Evolutionary conservation across 805 yeast species (phyloP).

Genomic region (Barnettozyma pratensis): DNA sequence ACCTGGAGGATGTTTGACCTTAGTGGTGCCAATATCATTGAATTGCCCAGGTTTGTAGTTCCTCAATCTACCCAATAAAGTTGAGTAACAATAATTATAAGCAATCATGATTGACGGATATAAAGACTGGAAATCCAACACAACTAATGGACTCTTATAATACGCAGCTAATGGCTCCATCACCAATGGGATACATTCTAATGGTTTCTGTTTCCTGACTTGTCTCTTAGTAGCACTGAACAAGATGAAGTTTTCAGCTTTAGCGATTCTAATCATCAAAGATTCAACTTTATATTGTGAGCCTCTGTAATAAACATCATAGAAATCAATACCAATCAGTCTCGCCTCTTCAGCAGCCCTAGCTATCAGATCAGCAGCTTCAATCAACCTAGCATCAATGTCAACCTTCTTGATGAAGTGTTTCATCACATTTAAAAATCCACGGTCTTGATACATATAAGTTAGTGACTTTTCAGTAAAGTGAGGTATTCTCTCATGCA

Average conservation of each 20-base stretch:
- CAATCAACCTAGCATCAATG: slow-evolving; percentile 34
- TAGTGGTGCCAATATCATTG: slow-evolving; percentile 46
- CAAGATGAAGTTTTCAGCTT: slow-evolving; percentile 66
- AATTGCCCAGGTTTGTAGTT: slow-evolving; percentile 38
- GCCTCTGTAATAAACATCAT: slow-evolving; percentile 83
- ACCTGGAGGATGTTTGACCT: slow-evolving; percentile 50
- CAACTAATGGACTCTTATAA: slow-evolving; percentile 85
- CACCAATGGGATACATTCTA: slow-evolving; percentile 84
- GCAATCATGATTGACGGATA: slow-evolving; percentile 94
- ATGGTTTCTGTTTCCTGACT: slow-evolving; percentile 78
- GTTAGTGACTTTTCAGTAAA: slow-evolving; percentile 47
- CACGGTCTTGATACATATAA: slow-evolving; percentile 33
- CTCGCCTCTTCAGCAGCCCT: slow-evolving; percentile 80
- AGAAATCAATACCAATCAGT: slow-evolving; percentile 82
- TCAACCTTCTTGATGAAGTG: slow-evolving; percentile 44
- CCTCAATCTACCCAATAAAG: slow-evolving; percentile 57
- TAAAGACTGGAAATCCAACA: slow-evolving; percentile 87
- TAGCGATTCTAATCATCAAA: slow-evolving; percentile 65
- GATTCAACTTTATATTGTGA: slow-evolving; percentile 95
- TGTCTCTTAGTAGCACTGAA: slow-evolving; percentile 76
- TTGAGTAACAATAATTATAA: slow-evolving; percentile 80
- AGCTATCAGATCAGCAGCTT: slow-evolving; percentile 59
- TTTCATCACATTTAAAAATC: slow-evolving; percentile 32
- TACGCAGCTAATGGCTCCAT: slow-evolving; percentile 88
- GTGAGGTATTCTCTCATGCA: slow-evolving; percentile 66